These are phyloP conservation scores for Alopecurus myosuroides DNA, from an alignment of 176 grass and related monocot genomes.

Conservation along the genomic window DNA sequence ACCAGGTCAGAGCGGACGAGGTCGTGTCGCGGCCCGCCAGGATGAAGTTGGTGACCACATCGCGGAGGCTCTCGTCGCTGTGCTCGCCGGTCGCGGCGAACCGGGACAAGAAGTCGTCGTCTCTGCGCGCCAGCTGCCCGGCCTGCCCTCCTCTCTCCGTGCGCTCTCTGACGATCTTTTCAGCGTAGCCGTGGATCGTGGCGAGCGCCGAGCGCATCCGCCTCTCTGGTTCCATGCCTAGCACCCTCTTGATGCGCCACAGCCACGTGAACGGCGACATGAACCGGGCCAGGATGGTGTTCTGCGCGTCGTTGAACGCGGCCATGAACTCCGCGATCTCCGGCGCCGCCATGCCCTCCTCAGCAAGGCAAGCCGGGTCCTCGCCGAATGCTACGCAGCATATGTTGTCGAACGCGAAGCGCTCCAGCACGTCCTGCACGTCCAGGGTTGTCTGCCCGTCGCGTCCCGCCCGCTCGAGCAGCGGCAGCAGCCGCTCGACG, in stretches of 20 bases:
- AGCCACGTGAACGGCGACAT: conserved; percentile 8
- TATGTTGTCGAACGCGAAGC: conserved; percentile 75
- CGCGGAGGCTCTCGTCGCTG: conserved; percentile 44
- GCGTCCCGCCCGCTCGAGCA: not conserved
- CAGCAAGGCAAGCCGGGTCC: conserved; percentile 47
- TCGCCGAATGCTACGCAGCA: conserved; percentile 60
- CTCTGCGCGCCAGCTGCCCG: not conserved
- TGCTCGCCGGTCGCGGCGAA: conserved; percentile 38
- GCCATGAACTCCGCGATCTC: conserved; percentile 31
- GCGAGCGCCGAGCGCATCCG: conserved; percentile 23
- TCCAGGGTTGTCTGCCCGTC: conserved; percentile 25
- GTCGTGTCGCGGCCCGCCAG: conserved; percentile 65
- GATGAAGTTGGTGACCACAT: conserved; percentile 68
- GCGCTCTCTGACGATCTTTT: conserved; percentile 32
- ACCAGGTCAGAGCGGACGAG: conserved; percentile 69
- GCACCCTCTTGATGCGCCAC: conserved; percentile 44
- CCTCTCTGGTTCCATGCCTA: conserved; percentile 34
- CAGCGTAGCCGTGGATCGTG: conserved; percentile 32
- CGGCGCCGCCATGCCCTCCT: not conserved
- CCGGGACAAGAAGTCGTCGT: conserved; percentile 55
- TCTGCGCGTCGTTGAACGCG: conserved; percentile 55
- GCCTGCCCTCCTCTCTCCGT: not conserved
- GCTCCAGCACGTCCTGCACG: conserved; percentile 61
- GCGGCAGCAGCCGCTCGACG: conserved; percentile 40
- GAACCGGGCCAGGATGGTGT: conserved; percentile 35